These are phyloP conservation scores for Calonectria pteridis DNA, from an alignment of 2,329 filamentous ascomycete species.

Conservation along the genomic window DNA sequence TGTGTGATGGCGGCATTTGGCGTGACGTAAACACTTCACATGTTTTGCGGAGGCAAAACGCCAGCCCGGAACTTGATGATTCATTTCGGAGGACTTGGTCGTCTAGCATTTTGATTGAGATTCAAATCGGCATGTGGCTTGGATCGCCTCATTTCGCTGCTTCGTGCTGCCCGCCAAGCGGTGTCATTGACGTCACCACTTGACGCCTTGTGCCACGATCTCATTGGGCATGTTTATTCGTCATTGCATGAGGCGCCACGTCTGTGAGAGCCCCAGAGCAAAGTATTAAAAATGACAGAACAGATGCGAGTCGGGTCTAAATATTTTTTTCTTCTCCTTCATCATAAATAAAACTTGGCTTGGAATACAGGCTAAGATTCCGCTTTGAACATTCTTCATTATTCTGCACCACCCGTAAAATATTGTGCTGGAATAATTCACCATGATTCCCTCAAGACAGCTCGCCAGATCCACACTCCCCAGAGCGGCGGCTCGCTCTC, in stretches of 20 bases:
- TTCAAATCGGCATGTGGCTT: slow-evolving; percentile 21
- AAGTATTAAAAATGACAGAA: background rate
- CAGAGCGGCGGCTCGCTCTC: slow-evolving; percentile 43
- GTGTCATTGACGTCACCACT: slow-evolving; percentile 45
- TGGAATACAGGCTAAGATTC: background rate
- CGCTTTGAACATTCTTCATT: background rate
- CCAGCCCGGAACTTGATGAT: background rate
- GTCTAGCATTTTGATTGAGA: background rate
- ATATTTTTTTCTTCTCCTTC: background rate
- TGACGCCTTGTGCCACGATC: slow-evolving; percentile 34
- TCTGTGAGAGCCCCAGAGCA: background rate
- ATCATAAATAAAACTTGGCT: background rate
- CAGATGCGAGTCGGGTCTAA: background rate
- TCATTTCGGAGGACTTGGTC: background rate
- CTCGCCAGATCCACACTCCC: slow-evolving; percentile 45
- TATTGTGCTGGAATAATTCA: background rate
- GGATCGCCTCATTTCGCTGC: background rate
- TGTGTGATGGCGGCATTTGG: background rate
- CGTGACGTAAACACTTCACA: slow-evolving; percentile 8
- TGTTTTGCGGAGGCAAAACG: background rate
- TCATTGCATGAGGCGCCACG: slow-evolving; percentile 37
- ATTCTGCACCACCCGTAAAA: background rate
- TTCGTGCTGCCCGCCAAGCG: slow-evolving; percentile 10
- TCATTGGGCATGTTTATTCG: slow-evolving; percentile 29
- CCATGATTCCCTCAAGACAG: slow-evolving; percentile 49